Conservation (phyloP, 2,329 filamentous ascomycete genomes). For the Calcarisporium arbuscula region DNA sequence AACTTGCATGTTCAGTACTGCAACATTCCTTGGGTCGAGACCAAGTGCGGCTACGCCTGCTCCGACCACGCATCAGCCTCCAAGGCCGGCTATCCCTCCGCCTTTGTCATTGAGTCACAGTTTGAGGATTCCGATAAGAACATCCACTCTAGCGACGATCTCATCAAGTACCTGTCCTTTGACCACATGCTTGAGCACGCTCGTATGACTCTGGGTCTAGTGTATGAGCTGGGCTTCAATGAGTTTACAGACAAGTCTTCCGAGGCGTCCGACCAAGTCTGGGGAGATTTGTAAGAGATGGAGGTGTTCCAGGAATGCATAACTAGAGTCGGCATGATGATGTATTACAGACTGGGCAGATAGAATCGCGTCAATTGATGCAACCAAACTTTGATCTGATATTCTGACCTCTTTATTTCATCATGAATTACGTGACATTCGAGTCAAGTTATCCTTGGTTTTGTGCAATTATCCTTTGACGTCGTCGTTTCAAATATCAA, state of each 20-base stretch:
- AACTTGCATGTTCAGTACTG: conserved; percentile 61
- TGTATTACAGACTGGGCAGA: no score
- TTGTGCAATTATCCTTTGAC: no score
- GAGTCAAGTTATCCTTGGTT: no score
- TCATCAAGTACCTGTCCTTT: conserved; percentile 68
- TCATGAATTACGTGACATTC: no score
- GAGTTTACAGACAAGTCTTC: conserved; percentile 46
- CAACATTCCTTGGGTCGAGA: conserved; percentile 78
- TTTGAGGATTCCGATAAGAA: conserved; percentile 61
- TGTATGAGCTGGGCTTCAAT: conserved; percentile 77
- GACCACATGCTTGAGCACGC: conserved; percentile 91
- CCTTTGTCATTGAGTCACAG: conserved; percentile 69
- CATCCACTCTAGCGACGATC: conserved; percentile 65
- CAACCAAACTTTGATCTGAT: no score
- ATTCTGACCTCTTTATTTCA: no score
- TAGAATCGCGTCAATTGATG: no score
- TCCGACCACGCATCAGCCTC: conserved; percentile 68
- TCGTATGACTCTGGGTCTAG: conserved; percentile 73
- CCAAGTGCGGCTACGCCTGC: conserved; percentile 83
- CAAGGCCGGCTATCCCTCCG: conserved; percentile 68
- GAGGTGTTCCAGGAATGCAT: no score
- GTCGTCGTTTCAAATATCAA: no score
- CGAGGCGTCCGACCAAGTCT: no score
- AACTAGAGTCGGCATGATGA: no score
- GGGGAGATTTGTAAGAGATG: no score